Evolutionary conservation across 306 rosid species (phyloP).

Genomic region (Ziziphus jujuba): DNA sequence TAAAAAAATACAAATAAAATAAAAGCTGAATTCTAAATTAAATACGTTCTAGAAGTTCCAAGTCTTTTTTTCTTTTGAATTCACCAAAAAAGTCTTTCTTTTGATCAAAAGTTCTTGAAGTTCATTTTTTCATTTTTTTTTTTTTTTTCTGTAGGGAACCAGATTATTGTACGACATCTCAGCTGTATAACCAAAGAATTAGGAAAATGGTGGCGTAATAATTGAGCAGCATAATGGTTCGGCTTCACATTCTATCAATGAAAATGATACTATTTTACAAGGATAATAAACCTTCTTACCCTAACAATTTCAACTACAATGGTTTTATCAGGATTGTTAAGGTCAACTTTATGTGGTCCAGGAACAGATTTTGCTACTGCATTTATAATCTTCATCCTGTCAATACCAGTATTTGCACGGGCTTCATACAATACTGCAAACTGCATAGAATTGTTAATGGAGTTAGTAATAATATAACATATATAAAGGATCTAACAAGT

Average conservation of each 20-base stretch:
- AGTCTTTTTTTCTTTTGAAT: too few relatives aligned
- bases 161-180: too few relatives aligned
- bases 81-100: too few relatives aligned
- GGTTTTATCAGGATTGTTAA: slow-evolving; percentile 78
- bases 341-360: slow-evolving; percentile 93
- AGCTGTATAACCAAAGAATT: background rate
- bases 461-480: slow-evolving; percentile 10
- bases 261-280: background rate
- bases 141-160: too few relatives aligned
- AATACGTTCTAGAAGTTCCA: too few relatives aligned
- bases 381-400: slow-evolving; percentile 82
- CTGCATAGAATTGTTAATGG: slow-evolving; percentile 40
- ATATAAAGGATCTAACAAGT: background rate
- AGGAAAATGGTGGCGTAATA: background rate
- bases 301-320: slow-evolving; percentile 84
- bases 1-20: too few relatives aligned
- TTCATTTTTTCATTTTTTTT: too few relatives aligned
- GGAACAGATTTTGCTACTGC: slow-evolving; percentile 88
- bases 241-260: background rate
- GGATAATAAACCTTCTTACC: slow-evolving; percentile 2
- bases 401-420: slow-evolving; percentile 88
- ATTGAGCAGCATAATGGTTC: background rate
- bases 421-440: slow-evolving; percentile 93
- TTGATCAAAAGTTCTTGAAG: too few relatives aligned
- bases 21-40: too few relatives aligned